These are phyloP conservation scores for Anethum foeniculum DNA, from an alignment of 140 eudicot species.

Conservation along the genomic window DNA sequence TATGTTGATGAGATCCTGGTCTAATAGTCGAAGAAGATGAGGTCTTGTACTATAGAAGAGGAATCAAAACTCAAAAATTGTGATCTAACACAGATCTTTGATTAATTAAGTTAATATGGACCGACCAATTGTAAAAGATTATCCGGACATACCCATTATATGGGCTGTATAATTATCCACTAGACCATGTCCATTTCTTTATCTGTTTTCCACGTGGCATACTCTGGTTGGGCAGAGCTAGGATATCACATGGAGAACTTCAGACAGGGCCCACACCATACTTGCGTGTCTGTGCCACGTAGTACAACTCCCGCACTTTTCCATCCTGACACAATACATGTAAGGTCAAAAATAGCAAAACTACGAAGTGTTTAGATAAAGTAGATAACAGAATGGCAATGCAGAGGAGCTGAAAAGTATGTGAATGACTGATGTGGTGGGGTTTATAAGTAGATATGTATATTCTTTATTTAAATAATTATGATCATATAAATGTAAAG, in stretches of 20 bases:
- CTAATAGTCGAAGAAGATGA: no score
- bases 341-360: not conserved
- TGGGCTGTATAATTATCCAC: not conserved
- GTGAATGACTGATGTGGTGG: slow-evolving; percentile 1
- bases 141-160: not conserved
- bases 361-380: not conserved
- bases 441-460: not conserved
- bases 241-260: slow-evolving; percentile 1
- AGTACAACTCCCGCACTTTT: not conserved
- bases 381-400: slow-evolving; percentile 19
- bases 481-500: not conserved
- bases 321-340: slow-evolving; percentile 1
- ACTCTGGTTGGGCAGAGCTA: not conserved
- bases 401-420: not conserved
- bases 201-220: slow-evolving; percentile 4
- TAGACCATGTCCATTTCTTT: not conserved
- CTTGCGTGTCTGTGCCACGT: slow-evolving; percentile 16
- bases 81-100: not conserved
- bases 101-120: not conserved
- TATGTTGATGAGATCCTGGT: no score
- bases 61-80: not conserved
- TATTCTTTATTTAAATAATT: not conserved
- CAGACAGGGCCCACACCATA: slow-evolving; percentile 6
- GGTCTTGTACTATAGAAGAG: no score
- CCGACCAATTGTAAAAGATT: not conserved